phyloP scores from a whole-genome alignment of 208 protist genomes.

The Leishmania tarentolae region DNA sequence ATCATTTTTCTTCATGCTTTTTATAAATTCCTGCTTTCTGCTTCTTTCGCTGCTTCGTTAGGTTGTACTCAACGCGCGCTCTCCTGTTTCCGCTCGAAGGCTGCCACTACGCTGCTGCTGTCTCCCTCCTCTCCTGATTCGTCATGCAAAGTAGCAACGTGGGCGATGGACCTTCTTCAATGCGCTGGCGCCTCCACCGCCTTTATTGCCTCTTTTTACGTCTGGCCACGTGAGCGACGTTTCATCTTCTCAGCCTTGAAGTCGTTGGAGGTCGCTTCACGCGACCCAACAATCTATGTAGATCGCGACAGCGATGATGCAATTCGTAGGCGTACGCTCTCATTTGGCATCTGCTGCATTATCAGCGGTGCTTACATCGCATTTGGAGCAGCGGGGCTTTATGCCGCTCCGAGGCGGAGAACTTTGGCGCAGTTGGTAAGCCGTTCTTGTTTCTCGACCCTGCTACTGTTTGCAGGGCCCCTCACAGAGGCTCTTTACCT shows the following conservation, averaged over 20 bases:
- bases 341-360: constrained; percentile 20
- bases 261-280: constrained; percentile 41
- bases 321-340: constrained; percentile 41
- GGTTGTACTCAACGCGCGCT: too few relatives aligned
- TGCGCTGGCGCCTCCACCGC: constrained; percentile 31
- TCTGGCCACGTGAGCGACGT: constrained; percentile 50
- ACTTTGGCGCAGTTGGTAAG: neutral
- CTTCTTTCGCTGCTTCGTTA: neutral
- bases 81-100: neutral
- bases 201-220: constrained; percentile 70
- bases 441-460: constrained; percentile 26
- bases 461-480: constrained; percentile 51
- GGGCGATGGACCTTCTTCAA: constrained; percentile 47
- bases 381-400: neutral
- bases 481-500: constrained; percentile 27
- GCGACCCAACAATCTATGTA: constrained; percentile 32
- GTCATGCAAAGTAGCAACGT: neutral
- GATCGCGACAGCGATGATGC: constrained; percentile 45
- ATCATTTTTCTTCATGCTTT: neutral
- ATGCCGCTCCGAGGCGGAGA: neutral
- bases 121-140: neutral
- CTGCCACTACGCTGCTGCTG: neutral
- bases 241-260: constrained; percentile 31
- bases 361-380: constrained; percentile 18
- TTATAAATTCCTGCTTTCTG: too few relatives aligned